phyloP scores from a whole-genome alignment of 352 stramenopile genomes.

The Phytophthora brassicae region DNA sequence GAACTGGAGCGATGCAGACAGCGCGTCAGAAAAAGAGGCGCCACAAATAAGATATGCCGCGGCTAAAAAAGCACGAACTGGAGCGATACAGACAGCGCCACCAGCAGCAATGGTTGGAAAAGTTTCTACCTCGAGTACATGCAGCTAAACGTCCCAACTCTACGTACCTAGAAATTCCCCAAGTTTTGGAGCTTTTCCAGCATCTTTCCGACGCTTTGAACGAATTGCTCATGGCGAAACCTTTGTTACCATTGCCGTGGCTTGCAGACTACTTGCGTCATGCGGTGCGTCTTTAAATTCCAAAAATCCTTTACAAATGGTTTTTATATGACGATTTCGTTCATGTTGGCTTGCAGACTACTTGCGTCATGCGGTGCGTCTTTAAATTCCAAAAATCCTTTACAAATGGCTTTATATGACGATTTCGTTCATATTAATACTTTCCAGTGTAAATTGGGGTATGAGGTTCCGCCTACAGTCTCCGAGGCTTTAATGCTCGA shows the following conservation, averaged over 20 bases:
- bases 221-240: conserved; percentile 48
- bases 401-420: too few relatives aligned
- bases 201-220: conserved; percentile 54
- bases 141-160: conserved; percentile 42
- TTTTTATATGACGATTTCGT: too few relatives aligned
- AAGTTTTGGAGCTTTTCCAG: conserved; percentile 44
- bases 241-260: conserved; percentile 50
- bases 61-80: conserved; percentile 16
- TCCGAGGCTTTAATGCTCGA: conserved; percentile 50
- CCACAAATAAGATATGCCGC: conserved; percentile 20
- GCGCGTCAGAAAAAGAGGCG: too few relatives aligned
- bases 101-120: conserved; percentile 34
- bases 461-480: conserved; percentile 44
- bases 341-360: conserved; percentile 56
- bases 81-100: conserved; percentile 23
- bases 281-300: conserved; percentile 26
- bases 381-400: too few relatives aligned
- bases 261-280: conserved; percentile 62
- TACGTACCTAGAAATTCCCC: conserved; percentile 31
- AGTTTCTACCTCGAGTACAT: conserved; percentile 30
- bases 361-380: conserved; percentile 47
- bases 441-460: conserved; percentile 60
- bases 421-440: background rate
- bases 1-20: conserved; percentile 21
- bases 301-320: too few relatives aligned